Evolutionary conservation across 2,329 filamentous ascomycete species (phyloP).

Genomic region (Cercospora zeina): DNA sequence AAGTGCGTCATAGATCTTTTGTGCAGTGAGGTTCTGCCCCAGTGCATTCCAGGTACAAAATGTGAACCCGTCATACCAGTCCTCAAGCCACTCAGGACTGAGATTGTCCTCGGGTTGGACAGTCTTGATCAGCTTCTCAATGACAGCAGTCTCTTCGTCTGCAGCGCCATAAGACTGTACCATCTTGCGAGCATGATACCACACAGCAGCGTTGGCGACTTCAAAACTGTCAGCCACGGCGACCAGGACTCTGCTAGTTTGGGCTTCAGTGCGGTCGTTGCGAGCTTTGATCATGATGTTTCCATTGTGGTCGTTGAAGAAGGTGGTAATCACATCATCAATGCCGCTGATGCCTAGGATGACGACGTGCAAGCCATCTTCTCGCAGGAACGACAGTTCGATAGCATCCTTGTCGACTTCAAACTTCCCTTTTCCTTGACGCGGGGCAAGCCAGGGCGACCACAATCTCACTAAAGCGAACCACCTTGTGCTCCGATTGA

Average conservation of each 20-base stretch:
- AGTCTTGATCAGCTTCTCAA: slow-evolving; percentile 42
- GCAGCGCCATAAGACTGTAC: slow-evolving; percentile 50
- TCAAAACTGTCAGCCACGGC: slow-evolving; percentile 73
- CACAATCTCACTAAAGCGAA: slow-evolving; percentile 78
- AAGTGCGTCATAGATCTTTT: slow-evolving; percentile 75
- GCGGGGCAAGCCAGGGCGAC: slow-evolving; percentile 83
- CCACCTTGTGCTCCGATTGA: slow-evolving; percentile 68
- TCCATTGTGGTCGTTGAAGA: slow-evolving; percentile 66
- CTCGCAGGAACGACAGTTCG: slow-evolving; percentile 72
- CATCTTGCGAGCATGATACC: slow-evolving; percentile 80
- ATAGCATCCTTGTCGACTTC: slow-evolving; percentile 74
- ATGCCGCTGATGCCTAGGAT: slow-evolving; percentile 76
- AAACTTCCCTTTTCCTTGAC: slow-evolving; percentile 71
- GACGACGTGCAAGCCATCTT: slow-evolving; percentile 71
- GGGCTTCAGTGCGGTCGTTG: slow-evolving; percentile 64
- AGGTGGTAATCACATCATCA: slow-evolving; percentile 66
- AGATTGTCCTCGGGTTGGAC: slow-evolving; percentile 51
- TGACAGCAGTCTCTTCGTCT: slow-evolving; percentile 41
- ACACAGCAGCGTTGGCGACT: slow-evolving; percentile 71
- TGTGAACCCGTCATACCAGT: slow-evolving; percentile 75
- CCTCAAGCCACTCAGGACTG: slow-evolving; percentile 66
- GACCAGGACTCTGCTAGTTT: slow-evolving; percentile 64
- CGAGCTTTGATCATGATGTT: slow-evolving; percentile 67
- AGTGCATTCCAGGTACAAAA: slow-evolving; percentile 98
- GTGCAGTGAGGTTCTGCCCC: slow-evolving; percentile 76